Evolutionary conservation across 192 early-diverging fungal genomes (phyloP), one percentile per base, ranked within the genome.

Genomic region (Geranomyces michiganensis): DNA sequence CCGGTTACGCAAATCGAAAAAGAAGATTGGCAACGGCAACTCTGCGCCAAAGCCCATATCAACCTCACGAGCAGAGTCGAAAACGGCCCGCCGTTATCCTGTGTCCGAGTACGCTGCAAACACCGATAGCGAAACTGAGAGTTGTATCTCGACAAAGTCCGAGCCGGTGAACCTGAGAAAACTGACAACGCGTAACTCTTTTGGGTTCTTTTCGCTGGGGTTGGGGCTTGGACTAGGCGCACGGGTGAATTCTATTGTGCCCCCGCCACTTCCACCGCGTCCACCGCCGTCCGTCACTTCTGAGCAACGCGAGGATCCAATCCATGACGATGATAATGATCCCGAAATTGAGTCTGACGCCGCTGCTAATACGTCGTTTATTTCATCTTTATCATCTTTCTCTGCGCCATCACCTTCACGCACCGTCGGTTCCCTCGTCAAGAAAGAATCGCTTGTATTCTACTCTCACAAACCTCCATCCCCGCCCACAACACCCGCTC

Each of bases 11-110:
- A 60, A 60, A 29, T 29, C 21, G 7, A 60, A 60, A 60, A 60
- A 31, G 58, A 60, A 17, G 58, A 29, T 60, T 29, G 58, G 58
- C 29, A 60, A 60, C 19, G 58, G 58, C 22, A 60, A 19, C 29
- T 60, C 58, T 32, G 58, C 58, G 27, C 58, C 58, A 29, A 32
- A 32, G 26, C 58, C 58, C 58, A 32, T 5, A 60, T 60, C 17
- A 32, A 7, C 7, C 5, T 4, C 29, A 29, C 58, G 5, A 17
- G 4, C 24, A 41, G 36, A 41, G 17, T 29, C 58, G 56, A 12
- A 27, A 58, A 24, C 56, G 58, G 58, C 29, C 8, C 58, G 21
- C 4, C 58, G 31, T 7, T 27, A 33, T 60, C 17, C 31, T 8
- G 31, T 31, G 8, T 31, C 31, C 4, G 31, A 19, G 31, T 32